Evolutionary conservation across 495 filamentous ascomycete genomes (phyloP).

Genomic region (Chlorociboria aeruginascens): DNA sequence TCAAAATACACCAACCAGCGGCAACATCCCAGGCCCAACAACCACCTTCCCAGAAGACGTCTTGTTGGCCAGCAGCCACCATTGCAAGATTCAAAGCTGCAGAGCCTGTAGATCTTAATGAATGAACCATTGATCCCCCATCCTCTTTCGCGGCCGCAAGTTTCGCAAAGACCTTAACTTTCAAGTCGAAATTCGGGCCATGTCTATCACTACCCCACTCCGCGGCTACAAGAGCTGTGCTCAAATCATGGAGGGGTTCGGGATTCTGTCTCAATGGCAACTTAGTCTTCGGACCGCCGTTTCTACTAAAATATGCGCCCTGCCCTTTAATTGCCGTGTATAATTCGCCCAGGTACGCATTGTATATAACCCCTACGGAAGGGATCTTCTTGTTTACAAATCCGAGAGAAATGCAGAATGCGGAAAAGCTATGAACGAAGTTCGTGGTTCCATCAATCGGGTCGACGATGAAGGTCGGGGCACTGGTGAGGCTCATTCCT

Average conservation of each 20-base stretch:
- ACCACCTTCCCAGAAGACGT: constrained; percentile 88
- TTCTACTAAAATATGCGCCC: constrained; percentile 50
- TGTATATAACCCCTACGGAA: constrained; percentile 72
- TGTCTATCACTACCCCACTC: constrained; percentile 71
- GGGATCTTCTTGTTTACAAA: constrained; percentile 52
- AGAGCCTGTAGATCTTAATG: constrained; percentile 58
- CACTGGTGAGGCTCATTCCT: constrained; percentile 46
- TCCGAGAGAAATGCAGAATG: constrained; percentile 73
- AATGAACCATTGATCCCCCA: constrained; percentile 79
- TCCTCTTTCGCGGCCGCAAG: constrained; percentile 48
- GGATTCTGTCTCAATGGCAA: constrained; percentile 45
- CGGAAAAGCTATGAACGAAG: constrained; percentile 73
- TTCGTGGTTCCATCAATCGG: constrained; percentile 87
- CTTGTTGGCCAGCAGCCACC: constrained; percentile 68
- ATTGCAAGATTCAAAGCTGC: constrained; percentile 77
- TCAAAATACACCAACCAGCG: constrained; percentile 80
- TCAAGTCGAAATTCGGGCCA: constrained; percentile 67
- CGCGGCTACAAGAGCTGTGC: constrained; percentile 50
- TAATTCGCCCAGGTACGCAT: constrained; percentile 58
- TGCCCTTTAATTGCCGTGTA: constrained; percentile 59
- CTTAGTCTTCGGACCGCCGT: constrained; percentile 21
- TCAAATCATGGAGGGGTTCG: constrained; percentile 44
- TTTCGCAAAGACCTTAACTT: constrained; percentile 53
- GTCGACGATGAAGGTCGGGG: constrained; percentile 79
- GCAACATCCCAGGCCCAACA: constrained; percentile 95